Percentiles rank a stretch among this genome's conserved stretches.
Evolutionary conservation across 371 early-diverging fungal species (phyloP).

Genomic region (Haplosporangium sp.): DNA sequence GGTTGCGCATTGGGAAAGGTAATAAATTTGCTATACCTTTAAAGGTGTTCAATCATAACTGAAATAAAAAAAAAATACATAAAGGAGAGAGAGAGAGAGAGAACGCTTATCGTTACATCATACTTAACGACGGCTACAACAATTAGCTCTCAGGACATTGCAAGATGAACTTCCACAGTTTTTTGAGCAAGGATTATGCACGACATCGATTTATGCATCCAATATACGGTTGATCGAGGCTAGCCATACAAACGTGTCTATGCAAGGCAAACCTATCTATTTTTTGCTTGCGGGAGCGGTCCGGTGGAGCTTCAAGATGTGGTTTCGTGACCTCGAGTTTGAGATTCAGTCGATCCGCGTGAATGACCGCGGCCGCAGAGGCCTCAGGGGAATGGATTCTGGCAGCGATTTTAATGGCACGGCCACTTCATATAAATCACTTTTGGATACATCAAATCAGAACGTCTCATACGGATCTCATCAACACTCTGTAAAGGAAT

Average conservation of each 20-base stretch:
- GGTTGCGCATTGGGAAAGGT: constrained; percentile 45
- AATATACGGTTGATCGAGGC: constrained; percentile 45
- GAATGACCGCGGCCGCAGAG: constrained; percentile 42
- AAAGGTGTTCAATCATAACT: background rate
- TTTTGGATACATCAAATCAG: background rate
- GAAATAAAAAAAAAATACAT: background rate
- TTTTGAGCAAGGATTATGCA: constrained; percentile 37
- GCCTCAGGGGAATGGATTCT: constrained; percentile 35
- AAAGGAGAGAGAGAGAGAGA: background rate
- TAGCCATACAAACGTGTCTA: constrained; percentile 48
- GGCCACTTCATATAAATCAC: background rate
- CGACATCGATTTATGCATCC: constrained; percentile 42
- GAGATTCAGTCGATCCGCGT: constrained; percentile 54
- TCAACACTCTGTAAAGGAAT: background rate
- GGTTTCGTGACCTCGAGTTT: constrained; percentile 52
- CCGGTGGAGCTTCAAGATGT: constrained; percentile 55
- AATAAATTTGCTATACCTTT: background rate
- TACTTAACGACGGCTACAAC: background rate
- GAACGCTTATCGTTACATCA: background rate
- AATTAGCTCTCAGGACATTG: constrained; percentile 40
- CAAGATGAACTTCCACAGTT: constrained; percentile 49
- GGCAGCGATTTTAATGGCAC: constrained; percentile 15
- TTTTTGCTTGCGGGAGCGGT: constrained; percentile 51
- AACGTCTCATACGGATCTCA: background rate
- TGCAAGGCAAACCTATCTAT: constrained; percentile 47